A percentile compares a stretch with the other conserved stretches of the same genome.
phyloP scores from a whole-genome alignment of 2,329 filamentous ascomycete species.

The Drechslerella dactyloides region DNA sequence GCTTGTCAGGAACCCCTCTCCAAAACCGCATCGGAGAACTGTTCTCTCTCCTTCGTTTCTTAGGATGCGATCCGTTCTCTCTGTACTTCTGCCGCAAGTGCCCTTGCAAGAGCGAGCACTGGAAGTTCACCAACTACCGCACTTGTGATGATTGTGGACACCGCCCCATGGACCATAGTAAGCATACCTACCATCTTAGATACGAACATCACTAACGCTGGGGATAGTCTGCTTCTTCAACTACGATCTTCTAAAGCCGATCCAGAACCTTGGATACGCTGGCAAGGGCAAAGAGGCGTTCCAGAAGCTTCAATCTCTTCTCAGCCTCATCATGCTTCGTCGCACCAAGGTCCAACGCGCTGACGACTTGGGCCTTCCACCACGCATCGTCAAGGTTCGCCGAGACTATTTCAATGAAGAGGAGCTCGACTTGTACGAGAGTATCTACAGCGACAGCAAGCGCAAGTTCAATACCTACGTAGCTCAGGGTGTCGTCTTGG shows the following conservation, averaged over 20 bases:
- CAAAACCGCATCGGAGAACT: constrained; percentile 98
- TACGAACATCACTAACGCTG: constrained; percentile 58
- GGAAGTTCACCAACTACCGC: constrained; percentile 61
- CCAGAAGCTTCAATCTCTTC: constrained; percentile 82
- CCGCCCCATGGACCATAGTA: constrained; percentile 54
- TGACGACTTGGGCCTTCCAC: constrained; percentile 91
- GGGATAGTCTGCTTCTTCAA: constrained; percentile 85
- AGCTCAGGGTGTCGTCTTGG: constrained; percentile 83
- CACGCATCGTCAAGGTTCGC: constrained; percentile 89
- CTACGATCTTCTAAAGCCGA: constrained; percentile 89
- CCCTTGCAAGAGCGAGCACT: constrained; percentile 79
- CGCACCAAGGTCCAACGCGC: constrained; percentile 93
- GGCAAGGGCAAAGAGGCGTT: constrained; percentile 74
- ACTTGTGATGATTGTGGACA: constrained; percentile 53
- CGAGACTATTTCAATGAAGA: constrained; percentile 96
- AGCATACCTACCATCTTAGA: background rate
- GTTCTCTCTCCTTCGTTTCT: constrained; percentile 90
- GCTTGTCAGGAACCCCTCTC: constrained; percentile 89
- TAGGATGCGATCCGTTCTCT: constrained; percentile 85
- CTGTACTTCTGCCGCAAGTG: constrained; percentile 94
- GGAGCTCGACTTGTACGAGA: constrained; percentile 91
- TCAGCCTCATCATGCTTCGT: constrained; percentile 91
- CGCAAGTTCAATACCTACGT: constrained; percentile 96
- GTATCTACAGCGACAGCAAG: constrained; percentile 90
- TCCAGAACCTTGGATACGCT: constrained; percentile 67